These are phyloP conservation scores for Leishmania mexicana DNA, from an alignment of 208 protist genomes.

Conservation along the genomic window DNA sequence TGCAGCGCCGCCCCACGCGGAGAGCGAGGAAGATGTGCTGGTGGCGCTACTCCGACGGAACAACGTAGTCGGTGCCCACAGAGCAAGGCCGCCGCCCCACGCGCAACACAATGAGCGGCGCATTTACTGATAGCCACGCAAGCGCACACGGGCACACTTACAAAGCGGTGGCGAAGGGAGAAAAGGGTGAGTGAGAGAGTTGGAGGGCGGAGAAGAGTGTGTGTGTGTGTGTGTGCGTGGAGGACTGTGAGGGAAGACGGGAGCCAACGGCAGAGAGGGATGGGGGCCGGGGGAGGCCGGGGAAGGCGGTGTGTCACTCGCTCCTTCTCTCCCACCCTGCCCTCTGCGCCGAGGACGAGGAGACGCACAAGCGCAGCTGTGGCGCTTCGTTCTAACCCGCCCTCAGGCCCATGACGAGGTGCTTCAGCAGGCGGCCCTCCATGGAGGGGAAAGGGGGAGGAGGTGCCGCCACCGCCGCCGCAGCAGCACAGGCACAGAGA, in stretches of 20 bases:
- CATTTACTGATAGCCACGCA: slow-evolving; percentile 1
- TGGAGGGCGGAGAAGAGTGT: neutral
- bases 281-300: neutral
- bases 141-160: neutral
- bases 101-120: slow-evolving; percentile 11
- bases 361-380: neutral
- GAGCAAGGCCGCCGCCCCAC: slow-evolving; percentile 6
- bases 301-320: neutral
- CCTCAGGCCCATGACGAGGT: neutral
- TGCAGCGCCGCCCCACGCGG: neutral
- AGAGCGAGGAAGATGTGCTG: neutral
- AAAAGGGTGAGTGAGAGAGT: neutral
- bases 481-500: neutral
- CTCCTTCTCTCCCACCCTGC: neutral
- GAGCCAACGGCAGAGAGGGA: neutral
- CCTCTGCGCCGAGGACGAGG: neutral
- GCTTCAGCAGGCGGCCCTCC: neutral
- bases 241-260: neutral
- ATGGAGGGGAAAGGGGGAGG: neutral
- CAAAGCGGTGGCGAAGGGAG: neutral
- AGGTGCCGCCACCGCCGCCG: neutral
- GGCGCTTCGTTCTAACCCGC: neutral
- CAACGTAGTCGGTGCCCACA: neutral
- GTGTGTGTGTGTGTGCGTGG: neutral
- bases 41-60: neutral